These are phyloP conservation scores for Cutaneotrichosporon cutaneum DNA, from an alignment of 1,284 basidiomycete genomes.

Conservation along the genomic window DNA sequence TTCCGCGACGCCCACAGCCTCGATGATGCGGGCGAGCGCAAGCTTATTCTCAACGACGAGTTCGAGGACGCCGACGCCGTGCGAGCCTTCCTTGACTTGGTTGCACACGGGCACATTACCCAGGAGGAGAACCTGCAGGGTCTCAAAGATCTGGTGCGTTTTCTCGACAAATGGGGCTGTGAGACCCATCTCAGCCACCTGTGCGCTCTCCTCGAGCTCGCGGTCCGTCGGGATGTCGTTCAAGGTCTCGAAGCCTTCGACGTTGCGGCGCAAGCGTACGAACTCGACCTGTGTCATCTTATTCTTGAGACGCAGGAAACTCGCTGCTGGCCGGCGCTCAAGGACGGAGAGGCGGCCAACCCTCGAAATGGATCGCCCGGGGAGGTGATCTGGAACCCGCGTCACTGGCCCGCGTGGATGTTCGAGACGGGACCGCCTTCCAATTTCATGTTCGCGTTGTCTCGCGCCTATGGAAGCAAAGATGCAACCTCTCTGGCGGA, in stretches of 20 bases:
- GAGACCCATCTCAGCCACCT: background rate
- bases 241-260: background rate
- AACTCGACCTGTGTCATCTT: background rate
- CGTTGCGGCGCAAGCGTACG: background rate
- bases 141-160: background rate
- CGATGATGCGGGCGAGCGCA: background rate
- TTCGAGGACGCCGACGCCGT: background rate
- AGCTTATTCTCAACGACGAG: constrained; percentile 2
- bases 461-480: background rate
- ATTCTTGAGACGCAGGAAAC: background rate
- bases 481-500: background rate
- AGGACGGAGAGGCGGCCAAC: background rate
- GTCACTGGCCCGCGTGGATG: background rate
- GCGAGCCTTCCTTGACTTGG: background rate
- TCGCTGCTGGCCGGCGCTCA: no score
- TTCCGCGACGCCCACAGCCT: background rate
- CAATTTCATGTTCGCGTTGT: background rate
- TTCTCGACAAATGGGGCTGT: constrained; percentile 2
- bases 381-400: background rate
- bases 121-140: background rate
- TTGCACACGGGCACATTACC: background rate
- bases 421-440: background rate
- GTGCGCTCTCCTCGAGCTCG: background rate
- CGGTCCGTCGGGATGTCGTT: background rate
- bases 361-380: background rate